These are phyloP conservation scores for Calocybe gambosa DNA, from an alignment of 1,284 basidiomycete species.

Conservation along the genomic window DNA sequence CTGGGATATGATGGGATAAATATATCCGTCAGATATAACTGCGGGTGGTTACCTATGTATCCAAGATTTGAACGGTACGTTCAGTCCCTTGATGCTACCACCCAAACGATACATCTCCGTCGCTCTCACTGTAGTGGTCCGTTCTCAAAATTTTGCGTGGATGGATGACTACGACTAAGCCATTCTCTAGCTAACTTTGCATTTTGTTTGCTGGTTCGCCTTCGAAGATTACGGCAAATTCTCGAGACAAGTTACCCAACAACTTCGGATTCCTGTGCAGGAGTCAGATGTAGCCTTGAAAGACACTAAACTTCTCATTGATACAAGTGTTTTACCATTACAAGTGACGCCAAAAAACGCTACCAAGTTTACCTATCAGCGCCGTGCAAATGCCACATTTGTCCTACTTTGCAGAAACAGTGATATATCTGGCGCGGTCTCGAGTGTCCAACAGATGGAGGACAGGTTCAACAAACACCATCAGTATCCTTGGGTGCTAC, in stretches of 20 bases:
- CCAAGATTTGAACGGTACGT: slow-evolving; percentile 8
- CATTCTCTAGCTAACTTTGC: slow-evolving; percentile 27
- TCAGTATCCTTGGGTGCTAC: slow-evolving; percentile 66
- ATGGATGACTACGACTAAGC: background rate
- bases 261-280: slow-evolving; percentile 3
- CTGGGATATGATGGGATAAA: background rate
- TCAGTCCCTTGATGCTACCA: slow-evolving; percentile 11
- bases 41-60: slow-evolving; percentile 8
- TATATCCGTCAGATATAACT: slow-evolving; percentile 3
- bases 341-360: slow-evolving; percentile 2
- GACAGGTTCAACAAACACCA: slow-evolving; percentile 59
- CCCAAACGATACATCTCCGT: slow-evolving; percentile 15
- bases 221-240: slow-evolving; percentile 25
- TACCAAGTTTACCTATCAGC: slow-evolving; percentile 14
- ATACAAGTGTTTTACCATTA: background rate
- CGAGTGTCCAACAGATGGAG: slow-evolving; percentile 43
- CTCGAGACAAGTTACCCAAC: slow-evolving; percentile 6
- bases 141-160: background rate
- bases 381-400: slow-evolving; percentile 40
- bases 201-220: slow-evolving; percentile 31
- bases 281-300: background rate
- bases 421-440: slow-evolving; percentile 31
- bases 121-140: slow-evolving; percentile 38
- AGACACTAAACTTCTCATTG: background rate
- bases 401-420: slow-evolving; percentile 39